These are phyloP conservation scores for Podosphaera aphanis DNA, from an alignment of 2,329 filamentous ascomycete species.

Conservation along the genomic window DNA sequence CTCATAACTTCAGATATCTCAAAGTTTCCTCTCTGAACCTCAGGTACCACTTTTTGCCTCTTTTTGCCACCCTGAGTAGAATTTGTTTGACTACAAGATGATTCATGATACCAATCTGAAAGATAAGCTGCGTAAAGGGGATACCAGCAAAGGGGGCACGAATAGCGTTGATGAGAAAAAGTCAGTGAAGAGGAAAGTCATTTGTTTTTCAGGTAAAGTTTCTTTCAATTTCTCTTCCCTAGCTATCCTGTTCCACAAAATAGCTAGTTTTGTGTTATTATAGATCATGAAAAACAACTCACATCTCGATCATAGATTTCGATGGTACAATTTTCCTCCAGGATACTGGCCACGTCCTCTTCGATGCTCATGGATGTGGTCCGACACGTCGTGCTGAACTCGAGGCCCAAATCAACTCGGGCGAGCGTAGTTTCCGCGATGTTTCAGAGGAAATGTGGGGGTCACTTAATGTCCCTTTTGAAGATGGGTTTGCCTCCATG, in stretches of 20 bases:
- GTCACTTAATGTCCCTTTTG: conserved; percentile 40
- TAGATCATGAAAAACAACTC: not conserved
- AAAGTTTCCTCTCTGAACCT: too few relatives aligned
- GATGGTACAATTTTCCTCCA: conserved; percentile 52
- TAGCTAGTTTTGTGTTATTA: too few relatives aligned
- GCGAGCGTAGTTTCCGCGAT: conserved; percentile 42
- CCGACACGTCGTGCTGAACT: conserved; percentile 28
- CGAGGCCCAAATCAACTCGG: conserved; percentile 39
- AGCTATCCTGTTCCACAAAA: too few relatives aligned
- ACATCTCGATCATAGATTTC: conserved; percentile 28
- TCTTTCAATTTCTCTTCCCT: not conserved
- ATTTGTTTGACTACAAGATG: too few relatives aligned
- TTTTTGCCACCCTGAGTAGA: too few relatives aligned
- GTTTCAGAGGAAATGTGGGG: conserved; percentile 54
- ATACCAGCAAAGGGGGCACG: too few relatives aligned
- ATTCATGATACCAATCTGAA: too few relatives aligned
- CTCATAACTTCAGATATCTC: too few relatives aligned
- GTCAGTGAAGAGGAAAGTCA: conserved; percentile 27
- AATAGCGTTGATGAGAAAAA: too few relatives aligned
- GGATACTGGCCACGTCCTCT: conserved; percentile 45
- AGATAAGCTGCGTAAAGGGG: too few relatives aligned
- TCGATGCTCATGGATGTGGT: conserved; percentile 41
- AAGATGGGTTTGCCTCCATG: conserved; percentile 43
- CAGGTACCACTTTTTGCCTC: too few relatives aligned
- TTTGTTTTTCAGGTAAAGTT: conserved; percentile 30